Evolutionary conservation across 306 rosid genomes (phyloP).

Genomic region (Datisca glomerata): DNA sequence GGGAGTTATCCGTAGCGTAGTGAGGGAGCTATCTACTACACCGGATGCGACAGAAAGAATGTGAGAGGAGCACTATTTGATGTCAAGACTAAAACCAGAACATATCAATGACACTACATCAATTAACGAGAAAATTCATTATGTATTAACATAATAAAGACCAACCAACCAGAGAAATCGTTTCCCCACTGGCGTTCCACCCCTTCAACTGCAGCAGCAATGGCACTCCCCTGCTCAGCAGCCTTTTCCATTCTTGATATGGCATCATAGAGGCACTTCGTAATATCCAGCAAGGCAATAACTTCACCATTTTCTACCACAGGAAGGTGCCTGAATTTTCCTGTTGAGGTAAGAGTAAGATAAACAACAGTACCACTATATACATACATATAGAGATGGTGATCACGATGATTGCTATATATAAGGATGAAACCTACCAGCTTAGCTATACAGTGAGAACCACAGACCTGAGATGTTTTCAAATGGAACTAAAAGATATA

Average conservation of each 20-base stretch:
- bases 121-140: constrained; percentile 3
- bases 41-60: too few relatives aligned
- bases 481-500: too few relatives aligned
- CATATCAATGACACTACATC: too few relatives aligned
- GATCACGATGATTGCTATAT: too few relatives aligned
- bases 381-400: background rate
- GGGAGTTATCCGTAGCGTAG: too few relatives aligned
- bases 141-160: constrained; percentile 1
- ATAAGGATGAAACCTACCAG: too few relatives aligned
- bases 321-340: constrained; percentile 96
- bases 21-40: too few relatives aligned
- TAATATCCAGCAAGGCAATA: constrained; percentile 83
- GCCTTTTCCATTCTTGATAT: constrained; percentile 92
- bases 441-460: too few relatives aligned
- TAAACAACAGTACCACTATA: background rate
- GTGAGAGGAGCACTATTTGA: too few relatives aligned
- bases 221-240: constrained; percentile 79
- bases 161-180: constrained; percentile 50
- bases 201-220: constrained; percentile 92
- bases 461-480: too few relatives aligned
- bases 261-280: constrained; percentile 92
- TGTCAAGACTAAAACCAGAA: too few relatives aligned
- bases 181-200: constrained; percentile 74
- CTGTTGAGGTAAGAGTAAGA: constrained; percentile 24
- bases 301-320: constrained; percentile 97